Conservation (phyloP, 2,329 filamentous ascomycete species). For the Tolypocladium album region DNA sequence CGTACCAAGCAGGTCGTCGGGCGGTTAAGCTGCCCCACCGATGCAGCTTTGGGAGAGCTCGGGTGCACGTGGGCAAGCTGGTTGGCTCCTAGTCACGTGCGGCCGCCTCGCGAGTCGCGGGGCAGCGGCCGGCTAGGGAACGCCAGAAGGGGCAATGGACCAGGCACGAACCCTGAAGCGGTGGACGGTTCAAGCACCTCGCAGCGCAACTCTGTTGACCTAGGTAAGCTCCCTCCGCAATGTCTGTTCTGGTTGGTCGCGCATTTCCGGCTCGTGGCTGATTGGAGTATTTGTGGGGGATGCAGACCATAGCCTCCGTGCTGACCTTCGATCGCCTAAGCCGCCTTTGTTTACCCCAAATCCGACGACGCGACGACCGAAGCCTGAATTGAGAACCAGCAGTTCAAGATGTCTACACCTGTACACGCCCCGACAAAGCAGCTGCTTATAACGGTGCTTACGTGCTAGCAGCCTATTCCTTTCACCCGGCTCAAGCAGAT, state of each 20-base stretch:
- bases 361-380: conserved; percentile 2
- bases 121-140: conserved; percentile 2
- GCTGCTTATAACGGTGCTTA: conserved; percentile 8
- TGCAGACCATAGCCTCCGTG: neutral
- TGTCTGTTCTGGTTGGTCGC: neutral
- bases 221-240: neutral
- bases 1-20: neutral
- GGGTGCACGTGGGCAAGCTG: conserved; percentile 20
- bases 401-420: conserved; percentile 25
- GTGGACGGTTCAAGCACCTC: neutral
- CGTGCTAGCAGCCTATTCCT: conserved; percentile 53
- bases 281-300: neutral
- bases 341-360: conserved; percentile 13
- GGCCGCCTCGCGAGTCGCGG: conserved; percentile 11
- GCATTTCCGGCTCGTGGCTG: neutral
- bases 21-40: neutral
- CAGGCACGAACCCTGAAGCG: conserved; percentile 9
- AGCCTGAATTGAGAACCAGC: neutral
- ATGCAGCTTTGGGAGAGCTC: conserved; percentile 2
- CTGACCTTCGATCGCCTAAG: neutral
- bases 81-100: conserved; percentile 19
- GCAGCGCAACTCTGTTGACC: neutral
- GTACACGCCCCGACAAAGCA: conserved; percentile 11
- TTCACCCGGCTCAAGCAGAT: conserved; percentile 75
- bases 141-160: conserved; percentile 17